These are phyloP conservation scores for Ophiostoma sp. DNA, from an alignment of 2,329 filamentous ascomycete species.

Conservation along the genomic window DNA sequence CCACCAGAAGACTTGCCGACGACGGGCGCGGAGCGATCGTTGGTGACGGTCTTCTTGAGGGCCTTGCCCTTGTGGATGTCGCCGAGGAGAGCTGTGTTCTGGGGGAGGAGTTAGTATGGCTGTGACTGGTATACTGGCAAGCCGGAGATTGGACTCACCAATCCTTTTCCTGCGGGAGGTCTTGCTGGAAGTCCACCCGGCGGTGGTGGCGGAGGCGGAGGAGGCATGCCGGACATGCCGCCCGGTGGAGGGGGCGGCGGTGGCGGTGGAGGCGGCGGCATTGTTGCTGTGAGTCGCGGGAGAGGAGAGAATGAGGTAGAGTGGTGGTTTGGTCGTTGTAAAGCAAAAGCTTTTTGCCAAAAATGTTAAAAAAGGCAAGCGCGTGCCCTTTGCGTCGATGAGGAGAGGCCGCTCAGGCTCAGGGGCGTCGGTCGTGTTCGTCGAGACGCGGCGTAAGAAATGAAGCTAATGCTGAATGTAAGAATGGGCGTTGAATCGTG, in stretches of 20 bases:
- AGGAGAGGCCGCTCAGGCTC: not conserved
- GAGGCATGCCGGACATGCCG: constrained; percentile 41
- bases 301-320: not conserved
- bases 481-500: not conserved
- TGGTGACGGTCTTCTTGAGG: constrained; percentile 84
- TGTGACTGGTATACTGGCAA: not conserved
- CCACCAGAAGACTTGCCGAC: constrained; percentile 51
- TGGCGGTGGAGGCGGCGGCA: constrained; percentile 31
- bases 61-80: constrained; percentile 81
- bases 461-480: constrained; percentile 16
- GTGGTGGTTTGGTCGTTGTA: not conserved
- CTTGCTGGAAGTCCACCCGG: constrained; percentile 61
- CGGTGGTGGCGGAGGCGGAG: constrained; percentile 57
- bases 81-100: constrained; percentile 77
- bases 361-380: not conserved
- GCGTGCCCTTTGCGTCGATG: not conserved
- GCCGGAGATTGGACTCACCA: constrained; percentile 15
- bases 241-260: constrained; percentile 29
- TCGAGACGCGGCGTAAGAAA: not conserved
- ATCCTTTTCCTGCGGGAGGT: constrained; percentile 51
- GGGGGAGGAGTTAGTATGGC: constrained; percentile 32
- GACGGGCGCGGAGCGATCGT: constrained; percentile 84
- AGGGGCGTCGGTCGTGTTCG: not conserved
- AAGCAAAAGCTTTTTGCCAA: not conserved
- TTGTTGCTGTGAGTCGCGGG: constrained; percentile 5